A percentile compares a stretch with the other conserved stretches of the same genome.
Evolutionary conservation across 2,329 filamentous ascomycete genomes (phyloP).

Genomic region (Macrophomina phaseolina): DNA sequence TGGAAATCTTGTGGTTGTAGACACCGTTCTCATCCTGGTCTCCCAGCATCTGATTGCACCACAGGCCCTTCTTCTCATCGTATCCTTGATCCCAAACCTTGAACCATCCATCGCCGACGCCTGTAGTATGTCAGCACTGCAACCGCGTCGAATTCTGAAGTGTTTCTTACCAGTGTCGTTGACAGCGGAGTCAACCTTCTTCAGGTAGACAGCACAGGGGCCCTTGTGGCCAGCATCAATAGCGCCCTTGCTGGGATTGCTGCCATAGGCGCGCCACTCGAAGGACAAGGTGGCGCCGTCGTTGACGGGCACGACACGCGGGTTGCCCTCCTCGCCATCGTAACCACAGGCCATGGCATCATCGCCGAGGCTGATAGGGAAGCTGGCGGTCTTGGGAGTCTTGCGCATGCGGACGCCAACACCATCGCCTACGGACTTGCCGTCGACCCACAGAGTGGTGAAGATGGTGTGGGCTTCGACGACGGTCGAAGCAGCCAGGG

Average conservation of each 20-base stretch:
- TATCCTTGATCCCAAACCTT: constrained; percentile 77
- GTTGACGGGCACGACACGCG: constrained; percentile 53
- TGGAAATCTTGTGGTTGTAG: constrained; percentile 56
- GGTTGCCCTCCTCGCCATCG: constrained; percentile 55
- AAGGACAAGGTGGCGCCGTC: constrained; percentile 67
- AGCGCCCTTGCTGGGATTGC: constrained; percentile 59
- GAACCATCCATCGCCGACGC: constrained; percentile 72
- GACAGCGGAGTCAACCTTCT: constrained; percentile 66
- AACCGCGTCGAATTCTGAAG: too few relatives aligned
- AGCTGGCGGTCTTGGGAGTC: constrained; percentile 58
- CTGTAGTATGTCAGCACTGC: constrained; percentile 27
- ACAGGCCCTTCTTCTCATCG: constrained; percentile 59
- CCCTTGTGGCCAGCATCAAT: constrained; percentile 70
- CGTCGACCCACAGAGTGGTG: constrained; percentile 43
- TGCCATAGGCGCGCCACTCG: constrained; percentile 67
- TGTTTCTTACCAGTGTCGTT: constrained; percentile 49
- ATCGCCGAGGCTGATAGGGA: constrained; percentile 64
- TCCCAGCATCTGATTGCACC: constrained; percentile 75
- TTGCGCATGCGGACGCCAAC: constrained; percentile 73
- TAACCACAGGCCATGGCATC: constrained; percentile 73
- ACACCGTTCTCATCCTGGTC: constrained; percentile 65
- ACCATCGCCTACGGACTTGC: constrained; percentile 62
- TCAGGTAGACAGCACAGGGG: constrained; percentile 76
- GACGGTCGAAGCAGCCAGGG: constrained; percentile 12
- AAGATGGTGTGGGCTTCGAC: constrained; percentile 43